phyloP scores from a whole-genome alignment of 257 asterid genomes.

The Capsicum rhomboideum region DNA sequence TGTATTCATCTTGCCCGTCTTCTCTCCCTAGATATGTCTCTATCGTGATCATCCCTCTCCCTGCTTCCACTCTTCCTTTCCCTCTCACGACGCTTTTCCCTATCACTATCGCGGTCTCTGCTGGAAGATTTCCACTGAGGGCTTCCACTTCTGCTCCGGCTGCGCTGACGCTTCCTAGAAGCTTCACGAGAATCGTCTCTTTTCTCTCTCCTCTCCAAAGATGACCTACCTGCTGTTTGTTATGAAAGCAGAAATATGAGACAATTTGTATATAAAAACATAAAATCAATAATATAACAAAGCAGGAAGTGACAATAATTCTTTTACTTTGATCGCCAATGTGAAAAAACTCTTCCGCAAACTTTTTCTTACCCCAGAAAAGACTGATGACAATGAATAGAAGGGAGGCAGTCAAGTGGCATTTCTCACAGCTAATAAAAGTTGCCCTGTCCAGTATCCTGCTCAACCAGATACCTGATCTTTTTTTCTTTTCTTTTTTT shows the following conservation, averaged over 20 bases:
- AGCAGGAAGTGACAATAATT: background rate
- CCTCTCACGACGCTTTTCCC: slow-evolving; percentile 46
- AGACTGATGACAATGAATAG: background rate
- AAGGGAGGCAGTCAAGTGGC: background rate
- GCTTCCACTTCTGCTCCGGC: slow-evolving; percentile 69
- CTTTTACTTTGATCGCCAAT: background rate
- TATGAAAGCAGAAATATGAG: background rate
- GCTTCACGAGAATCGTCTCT: slow-evolving; percentile 54
- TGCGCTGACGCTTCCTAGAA: slow-evolving; percentile 56
- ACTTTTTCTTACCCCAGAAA: background rate
- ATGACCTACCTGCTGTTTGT: slow-evolving; percentile 36
- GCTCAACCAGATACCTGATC: background rate
- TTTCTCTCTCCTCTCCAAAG: slow-evolving; percentile 46
- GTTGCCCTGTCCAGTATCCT: background rate
- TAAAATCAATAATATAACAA: background rate
- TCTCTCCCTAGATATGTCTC: slow-evolving; percentile 57
- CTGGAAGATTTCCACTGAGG: slow-evolving; percentile 49
- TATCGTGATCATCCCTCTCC: slow-evolving; percentile 72
- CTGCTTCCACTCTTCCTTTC: slow-evolving; percentile 63
- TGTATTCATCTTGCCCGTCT: slow-evolving; percentile 47
- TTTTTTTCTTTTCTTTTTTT: background rate
- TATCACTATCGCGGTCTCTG: slow-evolving; percentile 58
- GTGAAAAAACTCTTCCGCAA: background rate
- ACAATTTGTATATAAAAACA: background rate
- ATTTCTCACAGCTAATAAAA: background rate